phyloP scores from a whole-genome alignment of 2,329 filamentous ascomycete genomes.

The Aphanocladium album region DNA sequence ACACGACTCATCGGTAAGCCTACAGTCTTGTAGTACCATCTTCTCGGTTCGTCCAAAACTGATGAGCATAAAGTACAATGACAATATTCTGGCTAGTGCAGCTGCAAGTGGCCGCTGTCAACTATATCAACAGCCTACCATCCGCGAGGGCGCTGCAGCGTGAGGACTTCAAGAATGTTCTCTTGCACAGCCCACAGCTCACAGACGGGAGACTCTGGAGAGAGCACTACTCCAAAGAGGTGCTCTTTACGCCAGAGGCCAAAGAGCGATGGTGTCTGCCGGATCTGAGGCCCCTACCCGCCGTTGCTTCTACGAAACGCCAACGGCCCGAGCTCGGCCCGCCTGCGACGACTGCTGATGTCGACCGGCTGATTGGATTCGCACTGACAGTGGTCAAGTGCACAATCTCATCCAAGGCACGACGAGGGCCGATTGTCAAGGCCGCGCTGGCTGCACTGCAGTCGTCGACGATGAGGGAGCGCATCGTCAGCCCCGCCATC shows the following conservation, averaged over 20 bases:
- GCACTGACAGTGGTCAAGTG: conserved; percentile 27
- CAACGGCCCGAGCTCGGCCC: neutral
- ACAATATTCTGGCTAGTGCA: conserved; percentile 31
- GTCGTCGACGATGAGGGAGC: conserved; percentile 21
- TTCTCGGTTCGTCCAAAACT: neutral
- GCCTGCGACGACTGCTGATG: neutral
- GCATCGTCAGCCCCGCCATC: conserved; percentile 15
- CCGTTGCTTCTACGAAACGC: neutral
- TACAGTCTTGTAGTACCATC: no score
- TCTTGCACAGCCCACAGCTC: conserved; percentile 22
- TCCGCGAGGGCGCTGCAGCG: conserved; percentile 11
- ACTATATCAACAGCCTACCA: conserved; percentile 18
- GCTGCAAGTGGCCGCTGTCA: conserved; percentile 26
- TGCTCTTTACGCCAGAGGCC: conserved; percentile 26
- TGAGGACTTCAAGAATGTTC: conserved; percentile 21
- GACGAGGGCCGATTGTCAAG: conserved; percentile 21
- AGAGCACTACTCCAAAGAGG: conserved; percentile 26
- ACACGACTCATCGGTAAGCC: conserved; percentile 27
- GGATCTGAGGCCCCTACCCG: conserved; percentile 25
- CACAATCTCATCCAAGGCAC: neutral
- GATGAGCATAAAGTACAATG: conserved; percentile 22
- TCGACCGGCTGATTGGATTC: conserved; percentile 23
- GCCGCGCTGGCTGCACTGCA: conserved; percentile 22
- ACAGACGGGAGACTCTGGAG: conserved; percentile 29
- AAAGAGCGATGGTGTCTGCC: conserved; percentile 26